phyloP scores from a whole-genome alignment of 2,329 filamentous ascomycete genomes.

The Pseudogymnoascus sp. region DNA sequence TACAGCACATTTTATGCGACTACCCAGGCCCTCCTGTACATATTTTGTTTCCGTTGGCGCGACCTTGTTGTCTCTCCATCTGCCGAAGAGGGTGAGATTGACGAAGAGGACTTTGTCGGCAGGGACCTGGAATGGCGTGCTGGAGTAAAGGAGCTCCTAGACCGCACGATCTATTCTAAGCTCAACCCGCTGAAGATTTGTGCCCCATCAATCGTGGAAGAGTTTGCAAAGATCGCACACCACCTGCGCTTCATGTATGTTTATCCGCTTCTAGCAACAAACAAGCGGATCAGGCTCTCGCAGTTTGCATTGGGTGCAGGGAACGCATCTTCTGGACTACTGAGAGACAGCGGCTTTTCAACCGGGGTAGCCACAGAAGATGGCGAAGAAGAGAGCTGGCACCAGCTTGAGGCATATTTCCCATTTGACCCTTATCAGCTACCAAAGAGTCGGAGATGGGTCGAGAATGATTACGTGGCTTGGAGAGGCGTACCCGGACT shows the following conservation, averaged over 20 bases:
- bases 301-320: constrained; percentile 54
- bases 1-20: constrained; percentile 64
- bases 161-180: constrained; percentile 71
- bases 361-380: constrained; percentile 37
- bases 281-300: constrained; percentile 79
- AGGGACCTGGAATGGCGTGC: constrained; percentile 73
- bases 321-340: constrained; percentile 30
- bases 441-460: constrained; percentile 77
- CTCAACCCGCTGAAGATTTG: constrained; percentile 95
- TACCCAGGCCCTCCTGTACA: constrained; percentile 62
- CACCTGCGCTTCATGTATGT: constrained; percentile 85
- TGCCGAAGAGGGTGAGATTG: constrained; percentile 48
- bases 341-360: constrained; percentile 46
- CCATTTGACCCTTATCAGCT: constrained; percentile 96
- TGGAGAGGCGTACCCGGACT: constrained; percentile 70
- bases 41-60: constrained; percentile 93
- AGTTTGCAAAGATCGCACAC: constrained; percentile 82
- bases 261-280: constrained; percentile 77
- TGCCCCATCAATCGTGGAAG: constrained; percentile 78
- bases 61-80: constrained; percentile 64
- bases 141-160: constrained; percentile 63
- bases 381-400: constrained; percentile 57
- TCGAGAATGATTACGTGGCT: constrained; percentile 72
- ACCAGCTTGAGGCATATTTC: constrained; percentile 89
- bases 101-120: constrained; percentile 55